Evolutionary conservation across 1,139 yeast species (phyloP).

Genomic region (Pneumocystis oryctolagi): DNA sequence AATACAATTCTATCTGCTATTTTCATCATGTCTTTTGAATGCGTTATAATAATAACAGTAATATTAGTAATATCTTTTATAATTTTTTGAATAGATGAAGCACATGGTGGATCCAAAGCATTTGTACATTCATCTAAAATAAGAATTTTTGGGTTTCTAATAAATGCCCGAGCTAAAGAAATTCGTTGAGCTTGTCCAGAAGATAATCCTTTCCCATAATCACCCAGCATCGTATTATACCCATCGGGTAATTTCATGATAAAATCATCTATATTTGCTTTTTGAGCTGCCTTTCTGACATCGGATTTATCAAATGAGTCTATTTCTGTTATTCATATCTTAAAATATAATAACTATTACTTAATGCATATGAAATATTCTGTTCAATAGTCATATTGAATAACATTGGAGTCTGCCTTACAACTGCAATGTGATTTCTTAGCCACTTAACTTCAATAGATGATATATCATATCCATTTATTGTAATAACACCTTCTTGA

Average conservation of each 20-base stretch:
- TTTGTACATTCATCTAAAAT: conserved; percentile 66
- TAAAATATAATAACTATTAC: conserved; percentile 12
- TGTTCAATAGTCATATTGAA: conserved; percentile 68
- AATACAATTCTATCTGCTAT: conserved; percentile 24
- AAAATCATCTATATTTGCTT: conserved; percentile 29
- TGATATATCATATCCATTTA: conserved; percentile 53
- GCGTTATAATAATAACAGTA: conserved; percentile 80
- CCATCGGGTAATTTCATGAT: conserved; percentile 28
- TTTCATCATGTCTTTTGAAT: conserved; percentile 59
- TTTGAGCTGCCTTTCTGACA: conserved; percentile 23
- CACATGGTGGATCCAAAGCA: conserved; percentile 57
- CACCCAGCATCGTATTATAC: conserved; percentile 41
- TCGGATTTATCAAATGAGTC: conserved; percentile 23
- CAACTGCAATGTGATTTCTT: conserved; percentile 63
- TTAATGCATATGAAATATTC: conserved; percentile 61
- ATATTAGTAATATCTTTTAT: conserved; percentile 32
- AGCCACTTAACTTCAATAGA: conserved; percentile 57
- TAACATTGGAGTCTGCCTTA: conserved; percentile 76
- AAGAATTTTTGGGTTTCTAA: conserved; percentile 46
- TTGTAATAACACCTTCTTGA: conserved; percentile 49
- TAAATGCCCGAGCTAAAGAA: conserved; percentile 71
- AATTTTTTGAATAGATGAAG: conserved; percentile 42
- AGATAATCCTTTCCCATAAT: conserved; percentile 39
- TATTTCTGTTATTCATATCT: not conserved
- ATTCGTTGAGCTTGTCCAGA: conserved; percentile 90